These are phyloP conservation scores for Raffaelea ambrosiae DNA, from an alignment of 2,329 filamentous ascomycete species.

Conservation along the genomic window DNA sequence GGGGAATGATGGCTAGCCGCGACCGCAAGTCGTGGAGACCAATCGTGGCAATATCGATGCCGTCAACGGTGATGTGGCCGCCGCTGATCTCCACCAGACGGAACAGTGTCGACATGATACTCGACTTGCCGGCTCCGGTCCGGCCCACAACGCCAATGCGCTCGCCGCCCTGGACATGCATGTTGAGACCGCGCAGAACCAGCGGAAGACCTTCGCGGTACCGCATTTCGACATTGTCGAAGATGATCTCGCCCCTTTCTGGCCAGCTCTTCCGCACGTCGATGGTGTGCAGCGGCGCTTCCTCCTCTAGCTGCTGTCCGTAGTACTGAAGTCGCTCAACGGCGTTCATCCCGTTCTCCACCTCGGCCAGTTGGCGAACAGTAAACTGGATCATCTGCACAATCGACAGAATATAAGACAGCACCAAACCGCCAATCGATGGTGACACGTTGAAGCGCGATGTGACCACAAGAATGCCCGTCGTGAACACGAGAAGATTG, in stretches of 20 bases:
- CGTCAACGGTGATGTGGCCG: slow-evolving; percentile 57
- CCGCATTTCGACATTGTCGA: slow-evolving; percentile 69
- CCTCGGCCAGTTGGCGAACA: slow-evolving; percentile 85
- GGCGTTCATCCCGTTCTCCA: slow-evolving; percentile 97
- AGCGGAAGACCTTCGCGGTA: slow-evolving; percentile 65
- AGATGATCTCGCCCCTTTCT: slow-evolving; percentile 71
- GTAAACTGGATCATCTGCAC: slow-evolving; percentile 96
- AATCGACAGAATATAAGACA: slow-evolving; percentile 88
- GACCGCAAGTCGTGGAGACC: slow-evolving; percentile 69
- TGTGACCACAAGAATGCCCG: slow-evolving; percentile 84
- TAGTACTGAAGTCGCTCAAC: slow-evolving; percentile 91
- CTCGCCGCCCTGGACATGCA: slow-evolving; percentile 68
- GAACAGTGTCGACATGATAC: slow-evolving; percentile 77
- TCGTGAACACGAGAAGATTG: slow-evolving; percentile 75
- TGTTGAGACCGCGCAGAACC: slow-evolving; percentile 60
- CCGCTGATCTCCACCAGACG: slow-evolving; percentile 59
- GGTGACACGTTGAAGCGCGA: slow-evolving; percentile 79
- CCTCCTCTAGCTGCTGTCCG: slow-evolving; percentile 76
- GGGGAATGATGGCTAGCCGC: slow-evolving; percentile 72
- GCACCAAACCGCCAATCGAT: slow-evolving; percentile 76
- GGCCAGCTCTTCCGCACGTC: slow-evolving; percentile 74
- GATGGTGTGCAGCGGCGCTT: slow-evolving; percentile 71
- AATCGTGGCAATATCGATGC: slow-evolving; percentile 61
- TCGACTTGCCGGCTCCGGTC: slow-evolving; percentile 75
- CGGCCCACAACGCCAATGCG: slow-evolving; percentile 74